These are phyloP conservation scores for Populus trichocarpa DNA, from an alignment of 441 rosid genomes.

Conservation along the genomic window DNA sequence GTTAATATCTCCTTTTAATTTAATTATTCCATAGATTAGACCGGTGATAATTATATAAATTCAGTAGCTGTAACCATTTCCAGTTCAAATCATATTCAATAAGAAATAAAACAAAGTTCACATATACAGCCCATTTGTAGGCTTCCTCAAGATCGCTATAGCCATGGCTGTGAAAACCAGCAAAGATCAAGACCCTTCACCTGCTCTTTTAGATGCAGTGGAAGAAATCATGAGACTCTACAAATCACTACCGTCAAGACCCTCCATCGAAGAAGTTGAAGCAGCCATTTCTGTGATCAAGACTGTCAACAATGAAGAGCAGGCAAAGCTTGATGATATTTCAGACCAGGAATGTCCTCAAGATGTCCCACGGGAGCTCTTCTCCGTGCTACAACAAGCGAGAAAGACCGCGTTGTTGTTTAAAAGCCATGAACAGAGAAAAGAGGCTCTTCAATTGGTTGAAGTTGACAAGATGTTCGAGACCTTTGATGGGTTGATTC, in stretches of 20 bases:
- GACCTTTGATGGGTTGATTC: conserved; percentile 49
- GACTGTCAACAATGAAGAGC: conserved; percentile 39
- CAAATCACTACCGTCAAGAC: conserved; percentile 57
- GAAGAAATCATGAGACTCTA: conserved; percentile 50
- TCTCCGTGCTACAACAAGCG: conserved; percentile 36
- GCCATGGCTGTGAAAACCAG: conserved; percentile 23
- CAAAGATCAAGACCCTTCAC: conserved; percentile 28
- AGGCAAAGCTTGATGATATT: conserved; percentile 44
- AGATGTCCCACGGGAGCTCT: conserved; percentile 48
- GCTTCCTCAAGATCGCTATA: not conserved
- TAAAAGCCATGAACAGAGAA: conserved; percentile 47
- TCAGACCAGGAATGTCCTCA: conserved; percentile 26
- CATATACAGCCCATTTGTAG: not conserved
- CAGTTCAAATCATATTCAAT: not conserved
- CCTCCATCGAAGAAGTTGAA: conserved; percentile 53
- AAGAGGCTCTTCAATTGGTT: conserved; percentile 47
- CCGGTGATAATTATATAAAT: not conserved
- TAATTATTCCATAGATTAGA: not conserved
- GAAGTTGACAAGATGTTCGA: conserved; percentile 45
- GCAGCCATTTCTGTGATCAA: conserved; percentile 50
- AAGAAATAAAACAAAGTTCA: not conserved
- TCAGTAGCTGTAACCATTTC: not conserved
- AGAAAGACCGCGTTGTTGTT: conserved; percentile 42
- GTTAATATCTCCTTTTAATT: too few species aligned
- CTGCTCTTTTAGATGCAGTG: conserved; percentile 39